Base-by-base conservation (phyloP, 768 basidiomycete species). In the Mycena latifolia region DNA sequence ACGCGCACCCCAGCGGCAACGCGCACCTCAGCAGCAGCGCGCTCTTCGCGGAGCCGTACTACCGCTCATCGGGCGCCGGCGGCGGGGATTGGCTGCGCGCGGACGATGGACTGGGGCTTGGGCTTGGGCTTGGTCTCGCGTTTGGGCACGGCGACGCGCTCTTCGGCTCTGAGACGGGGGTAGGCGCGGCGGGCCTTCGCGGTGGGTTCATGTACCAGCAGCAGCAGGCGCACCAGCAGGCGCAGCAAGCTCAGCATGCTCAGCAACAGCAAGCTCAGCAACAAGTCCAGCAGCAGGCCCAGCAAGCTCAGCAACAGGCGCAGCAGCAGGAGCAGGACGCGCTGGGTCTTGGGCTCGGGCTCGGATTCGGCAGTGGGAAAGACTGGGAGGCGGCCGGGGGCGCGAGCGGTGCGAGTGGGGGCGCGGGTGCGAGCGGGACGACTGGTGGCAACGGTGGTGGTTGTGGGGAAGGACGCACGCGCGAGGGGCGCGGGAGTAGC, bases 401-500 rank as follows among this genome's bases (percentile, higher is more conserved):
- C 24, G 33, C 15, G 7, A 14, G 22, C 18, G n/a, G 25, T 46
- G 25, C 37, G 20, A 5, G 12, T 14, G 57, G 43, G 35, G 47
- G 18, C n/a, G 56, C 20, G 48, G 31, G 41, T 28, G 22, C 14
- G 18, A 43, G 51, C 20, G 41, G 41, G 41, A 11, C n/a, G 14
- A 43, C 20, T 3, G n/a, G 41, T 11, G 31, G 5, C 6, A 33
- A 6, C 10, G 37, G 37, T 14, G 37, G 37, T 17, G 37, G 17
- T 35, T 12, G 18, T 2, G 54, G 33, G 33, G 33, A 46, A 28
- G 60, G 31, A 17, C 14, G 37, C 17, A 14, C 10, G 25, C 52
- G 65, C 2, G 65, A 55, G 28, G 54, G 68, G 66, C 43, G 74
- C 17, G 69, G 50, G 64, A 76, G 77, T 39, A 79, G 31, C 20